These are phyloP conservation scores for Gymnopilus junonius DNA, from an alignment of 768 basidiomycete genomes.

Conservation along the genomic window DNA sequence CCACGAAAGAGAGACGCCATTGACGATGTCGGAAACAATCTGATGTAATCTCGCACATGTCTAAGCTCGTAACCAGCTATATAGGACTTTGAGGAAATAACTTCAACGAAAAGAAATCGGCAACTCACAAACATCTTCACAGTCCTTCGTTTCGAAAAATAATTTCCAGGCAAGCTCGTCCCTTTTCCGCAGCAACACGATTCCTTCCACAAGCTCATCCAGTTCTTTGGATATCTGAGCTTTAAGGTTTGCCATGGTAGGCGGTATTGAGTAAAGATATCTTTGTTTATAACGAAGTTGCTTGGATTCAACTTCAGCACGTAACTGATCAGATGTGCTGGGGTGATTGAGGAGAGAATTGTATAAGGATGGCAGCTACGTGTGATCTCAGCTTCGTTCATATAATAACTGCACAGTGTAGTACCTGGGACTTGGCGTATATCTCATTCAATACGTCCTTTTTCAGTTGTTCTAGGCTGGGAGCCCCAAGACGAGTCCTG, in stretches of 20 bases:
- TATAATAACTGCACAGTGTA: neutral
- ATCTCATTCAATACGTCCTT: constrained; percentile 73
- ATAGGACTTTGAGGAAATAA: neutral
- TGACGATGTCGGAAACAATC: constrained; percentile 63
- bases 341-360: constrained; percentile 84
- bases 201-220: constrained; percentile 73
- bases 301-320: constrained; percentile 77
- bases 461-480: constrained; percentile 58
- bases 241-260: constrained; percentile 44
- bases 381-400: constrained; percentile 6
- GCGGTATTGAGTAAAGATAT: constrained; percentile 64
- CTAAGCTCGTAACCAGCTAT: constrained; percentile 65
- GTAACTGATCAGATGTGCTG: constrained; percentile 75
- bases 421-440: constrained; percentile 62
- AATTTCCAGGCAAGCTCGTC: constrained; percentile 86
- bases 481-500: constrained; percentile 74
- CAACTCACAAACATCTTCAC: constrained; percentile 62
- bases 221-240: constrained; percentile 59
- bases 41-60: constrained; percentile 61
- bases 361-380: constrained; percentile 75
- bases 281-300: constrained; percentile 67
- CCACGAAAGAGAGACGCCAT: constrained; percentile 63
- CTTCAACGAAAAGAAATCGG: neutral
- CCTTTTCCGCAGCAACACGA: constrained; percentile 73
- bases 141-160: constrained; percentile 76